Percentiles rank a stretch among this genome's conserved stretches.
Evolutionary conservation across 495 filamentous ascomycete species (phyloP).

Genomic region (Rhypophila decipiens): DNA sequence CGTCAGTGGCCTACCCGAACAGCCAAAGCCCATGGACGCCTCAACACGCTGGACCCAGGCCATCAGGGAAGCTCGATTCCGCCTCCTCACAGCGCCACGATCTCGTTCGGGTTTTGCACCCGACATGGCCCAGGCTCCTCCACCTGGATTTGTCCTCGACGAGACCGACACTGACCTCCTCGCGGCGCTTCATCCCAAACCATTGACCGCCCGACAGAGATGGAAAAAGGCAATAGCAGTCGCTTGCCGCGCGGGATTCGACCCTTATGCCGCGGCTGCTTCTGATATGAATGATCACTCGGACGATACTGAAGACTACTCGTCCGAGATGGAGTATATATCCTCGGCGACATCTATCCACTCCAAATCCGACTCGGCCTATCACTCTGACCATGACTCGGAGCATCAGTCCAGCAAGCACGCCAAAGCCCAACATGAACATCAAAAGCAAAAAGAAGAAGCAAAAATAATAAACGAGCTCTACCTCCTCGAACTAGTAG

Average conservation of each 20-base stretch:
- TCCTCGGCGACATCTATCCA: constrained; percentile 7
- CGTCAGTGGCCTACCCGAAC: constrained; percentile 67
- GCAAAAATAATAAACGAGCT: constrained; percentile 79
- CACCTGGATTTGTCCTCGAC: too few species aligned
- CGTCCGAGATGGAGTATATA: not conserved
- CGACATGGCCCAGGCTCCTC: too few species aligned
- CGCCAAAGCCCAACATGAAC: too few species aligned
- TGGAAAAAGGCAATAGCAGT: constrained; percentile 71
- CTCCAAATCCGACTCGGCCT: constrained; percentile 17
- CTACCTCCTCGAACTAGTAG: constrained; percentile 93
- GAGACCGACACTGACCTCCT: too few species aligned
- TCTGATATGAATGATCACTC: too few species aligned
- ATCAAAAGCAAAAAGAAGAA: constrained; percentile 28
- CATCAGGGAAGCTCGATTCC: constrained; percentile 58
- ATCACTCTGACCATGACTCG: too few species aligned
- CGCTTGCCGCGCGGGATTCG: constrained; percentile 61
- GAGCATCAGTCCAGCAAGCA: too few species aligned
- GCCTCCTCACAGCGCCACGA: constrained; percentile 44
- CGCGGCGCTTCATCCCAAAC: too few species aligned
- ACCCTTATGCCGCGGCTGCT: constrained; percentile 35
- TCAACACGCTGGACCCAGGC: constrained; percentile 64
- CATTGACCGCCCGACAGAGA: constrained; percentile 49
- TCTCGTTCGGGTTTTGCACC: too few species aligned
- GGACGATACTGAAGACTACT: too few species aligned
- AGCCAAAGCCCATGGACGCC: constrained; percentile 57